Evolutionary conservation across 2,329 filamentous ascomycete species (phyloP).

Genomic region (Fusarium fujikuroi): DNA sequence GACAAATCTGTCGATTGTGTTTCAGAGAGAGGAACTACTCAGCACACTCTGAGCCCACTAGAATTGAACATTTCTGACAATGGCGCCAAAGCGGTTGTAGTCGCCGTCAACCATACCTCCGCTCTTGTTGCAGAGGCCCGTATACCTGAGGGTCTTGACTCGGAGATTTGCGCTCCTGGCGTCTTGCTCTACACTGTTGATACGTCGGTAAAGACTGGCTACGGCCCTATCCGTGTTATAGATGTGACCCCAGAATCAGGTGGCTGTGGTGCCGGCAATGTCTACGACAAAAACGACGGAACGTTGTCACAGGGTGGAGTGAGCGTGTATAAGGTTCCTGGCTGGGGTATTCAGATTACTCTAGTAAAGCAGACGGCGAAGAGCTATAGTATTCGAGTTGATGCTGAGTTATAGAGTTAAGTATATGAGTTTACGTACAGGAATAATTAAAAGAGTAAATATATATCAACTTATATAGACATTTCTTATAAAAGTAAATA

Average conservation of each 20-base stretch:
- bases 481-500: too few relatives aligned
- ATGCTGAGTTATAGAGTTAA: too few relatives aligned
- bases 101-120: slow-evolving; percentile 15
- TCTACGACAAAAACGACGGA: slow-evolving; percentile 47
- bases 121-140: slow-evolving; percentile 50
- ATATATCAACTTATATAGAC: too few relatives aligned
- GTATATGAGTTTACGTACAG: too few relatives aligned
- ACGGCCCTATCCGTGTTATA: slow-evolving; percentile 48
- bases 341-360: slow-evolving; percentile 29
- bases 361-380: background rate
- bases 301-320: slow-evolving; percentile 32
- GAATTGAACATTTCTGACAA: background rate
- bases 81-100: slow-evolving; percentile 26
- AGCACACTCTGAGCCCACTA: slow-evolving; percentile 38
- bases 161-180: slow-evolving; percentile 45
- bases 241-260: slow-evolving; percentile 46
- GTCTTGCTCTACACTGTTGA: slow-evolving; percentile 51
- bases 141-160: slow-evolving; percentile 40
- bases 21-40: slow-evolving; percentile 35
- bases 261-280: slow-evolving; percentile 40
- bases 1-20: slow-evolving; percentile 51
- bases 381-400: background rate
- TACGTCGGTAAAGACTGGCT: slow-evolving; percentile 42
- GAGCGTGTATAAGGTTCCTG: slow-evolving; percentile 10
- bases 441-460: too few relatives aligned